Evolutionary conservation across 768 basidiomycete species (phyloP), one percentile per base, ranked within the genome.

Genomic region (Agrocybe praecox): DNA sequence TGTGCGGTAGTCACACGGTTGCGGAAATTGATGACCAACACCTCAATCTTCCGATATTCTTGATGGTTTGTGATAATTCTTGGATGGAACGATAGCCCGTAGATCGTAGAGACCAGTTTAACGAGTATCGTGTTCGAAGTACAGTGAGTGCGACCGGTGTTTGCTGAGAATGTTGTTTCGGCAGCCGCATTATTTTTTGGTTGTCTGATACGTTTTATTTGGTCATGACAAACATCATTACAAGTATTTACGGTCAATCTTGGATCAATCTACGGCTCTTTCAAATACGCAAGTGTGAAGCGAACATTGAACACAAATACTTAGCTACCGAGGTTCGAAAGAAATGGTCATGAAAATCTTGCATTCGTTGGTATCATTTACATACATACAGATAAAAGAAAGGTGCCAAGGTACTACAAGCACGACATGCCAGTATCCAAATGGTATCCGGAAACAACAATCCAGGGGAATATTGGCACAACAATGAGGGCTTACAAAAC

Each of bases 11-110:
- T 54, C 57, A 51, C 61, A 56, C 58, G 61, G 62, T 56, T n/a
- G 36, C 59, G 29, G 44, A 29, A 32, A 56, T 42, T 23, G 50
- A 47, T 19, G 43, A 36, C 40, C 48, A 58, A 59, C 52, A 32
- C 46, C 57, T 71, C 73, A 86, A 88, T 88, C 88, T 90, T 80
- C 60, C 49, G 72, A 74, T 80, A 85, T 91, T 76, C 80, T 68
- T 70, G 71, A 86, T 80, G 79, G 84, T 88, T 88, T 74, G 70
- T 60, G 58, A 71, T 75, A 77, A 70, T 89, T 84, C 73, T 84
- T 89, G 79, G 79, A 84, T 76, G 57, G 59, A 49, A 52, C 21
- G 58, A 55, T 57, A 69, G 68, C 66, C 55, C 62, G 46, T 21
- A 42, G 42, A 47, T 29, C 32, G 53, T 40, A 58, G 55, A 66